Conservation (phyloP, 2,329 filamentous ascomycete species). For the Venturia aucupariae region DNA sequence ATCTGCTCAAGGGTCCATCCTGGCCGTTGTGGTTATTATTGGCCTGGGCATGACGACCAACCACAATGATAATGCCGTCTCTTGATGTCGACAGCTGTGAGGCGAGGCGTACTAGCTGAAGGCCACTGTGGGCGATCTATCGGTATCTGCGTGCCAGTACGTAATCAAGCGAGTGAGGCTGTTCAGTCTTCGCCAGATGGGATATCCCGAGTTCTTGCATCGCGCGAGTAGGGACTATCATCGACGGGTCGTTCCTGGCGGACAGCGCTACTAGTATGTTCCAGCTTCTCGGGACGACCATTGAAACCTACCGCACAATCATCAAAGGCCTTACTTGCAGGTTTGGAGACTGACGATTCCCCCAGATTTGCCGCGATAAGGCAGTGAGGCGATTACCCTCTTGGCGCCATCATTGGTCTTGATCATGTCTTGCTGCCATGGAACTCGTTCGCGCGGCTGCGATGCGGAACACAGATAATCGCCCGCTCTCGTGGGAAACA, state of each 20-base stretch:
- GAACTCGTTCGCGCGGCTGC: background rate
- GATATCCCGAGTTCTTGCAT: background rate
- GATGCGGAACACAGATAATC: background rate
- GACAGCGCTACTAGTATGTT: no score
- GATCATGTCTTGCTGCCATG: background rate
- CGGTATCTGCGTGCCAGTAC: background rate
- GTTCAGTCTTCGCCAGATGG: background rate
- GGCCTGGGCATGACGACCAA: background rate
- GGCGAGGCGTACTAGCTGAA: slow-evolving; percentile 2
- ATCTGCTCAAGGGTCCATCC: background rate
- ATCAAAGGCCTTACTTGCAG: background rate
- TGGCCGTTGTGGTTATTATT: background rate
- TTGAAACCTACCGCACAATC: background rate
- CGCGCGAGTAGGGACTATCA: background rate
- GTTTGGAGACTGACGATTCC: background rate
- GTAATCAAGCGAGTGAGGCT: background rate
- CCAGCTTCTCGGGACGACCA: background rate
- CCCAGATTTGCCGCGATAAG: background rate
- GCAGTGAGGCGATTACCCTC: background rate
- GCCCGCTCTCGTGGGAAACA: background rate
- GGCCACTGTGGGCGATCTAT: background rate
- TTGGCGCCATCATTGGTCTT: background rate
- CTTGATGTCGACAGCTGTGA: background rate
- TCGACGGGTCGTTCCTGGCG: background rate
- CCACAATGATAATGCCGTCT: background rate